Evolutionary conservation across 1,284 basidiomycete species (phyloP), one percentile per base, ranked within the genome.

Genomic region (Hymenochaete sp.): DNA sequence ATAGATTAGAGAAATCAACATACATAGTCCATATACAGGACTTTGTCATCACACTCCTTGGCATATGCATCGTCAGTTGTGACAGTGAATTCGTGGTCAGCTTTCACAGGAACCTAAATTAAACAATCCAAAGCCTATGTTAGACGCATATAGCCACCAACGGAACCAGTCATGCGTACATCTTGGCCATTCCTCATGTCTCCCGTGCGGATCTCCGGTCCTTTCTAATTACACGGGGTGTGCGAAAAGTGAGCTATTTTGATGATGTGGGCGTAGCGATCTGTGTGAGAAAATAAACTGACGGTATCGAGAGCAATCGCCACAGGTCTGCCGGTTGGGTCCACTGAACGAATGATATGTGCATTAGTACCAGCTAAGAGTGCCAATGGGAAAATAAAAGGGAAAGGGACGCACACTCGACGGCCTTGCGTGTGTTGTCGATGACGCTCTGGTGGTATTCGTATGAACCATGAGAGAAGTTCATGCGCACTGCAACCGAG

Each of bases 281-380:
- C 24, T 38, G 31, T 36, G 14, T 41, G 4, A 38, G n/a, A 13
- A 25, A 32, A 13, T 26, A 24, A 29, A 62, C 71, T 59, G 52
- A 90, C 88, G 55, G 96, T 98, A 69, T 99, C 96, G 45, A 99
- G 75, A 57, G 96, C 96, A 60, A 99, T 98, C 45, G 96, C 96
- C 41, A 99, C 77, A 19, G 96, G 93, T 46, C 96, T 89, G 45
- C 90, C 91, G 47, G 62, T 59, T 50, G 79, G 78, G 56, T 80
- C 74, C 55, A 65, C 77, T 78, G 50, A 22, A 42, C n/a, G 29
- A 36, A 40, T 13, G 18, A 45, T 32, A 33, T 50, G 32, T 35
- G 28, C 28, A 38, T 13, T 35, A 41, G 25, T n/a, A n/a, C n/a
- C n/a, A n/a, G n/a, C 22, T 18, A 25, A 14, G 21, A 8, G 28